A percentile compares a stretch with the other conserved stretches of the same genome.
Evolutionary conservation across 2,329 filamentous ascomycete species (phyloP).

Genomic region (Calonectria pseudoreteaudii): DNA sequence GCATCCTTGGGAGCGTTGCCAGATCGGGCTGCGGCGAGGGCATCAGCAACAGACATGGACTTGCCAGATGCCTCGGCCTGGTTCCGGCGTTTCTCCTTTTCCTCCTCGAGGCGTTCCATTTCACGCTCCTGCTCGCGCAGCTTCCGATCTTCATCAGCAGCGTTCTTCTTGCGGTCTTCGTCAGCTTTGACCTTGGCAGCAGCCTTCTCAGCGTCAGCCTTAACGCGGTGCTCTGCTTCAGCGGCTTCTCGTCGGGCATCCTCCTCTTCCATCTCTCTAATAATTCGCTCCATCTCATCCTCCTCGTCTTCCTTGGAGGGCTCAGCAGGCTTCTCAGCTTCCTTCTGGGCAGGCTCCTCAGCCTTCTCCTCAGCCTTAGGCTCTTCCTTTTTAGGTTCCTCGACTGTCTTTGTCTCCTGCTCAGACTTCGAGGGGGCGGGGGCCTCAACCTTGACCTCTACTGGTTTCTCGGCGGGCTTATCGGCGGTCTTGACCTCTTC

Average conservation of each 20-base stretch:
- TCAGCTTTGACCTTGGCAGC: conserved; percentile 64
- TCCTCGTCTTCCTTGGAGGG: conserved; percentile 54
- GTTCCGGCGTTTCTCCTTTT: conserved; percentile 69
- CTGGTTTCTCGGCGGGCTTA: conserved; percentile 38
- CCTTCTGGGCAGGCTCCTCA: conserved; percentile 38
- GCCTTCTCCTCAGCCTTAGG: conserved; percentile 35
- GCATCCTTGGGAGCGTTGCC: conserved; percentile 53
- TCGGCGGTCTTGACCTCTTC: conserved; percentile 41
- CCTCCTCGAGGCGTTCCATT: conserved; percentile 80
- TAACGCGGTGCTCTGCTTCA: conserved; percentile 60
- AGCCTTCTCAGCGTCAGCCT: conserved; percentile 58
- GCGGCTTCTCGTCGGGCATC: conserved; percentile 63
- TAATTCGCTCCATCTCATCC: conserved; percentile 70
- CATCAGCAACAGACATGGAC: conserved; percentile 63
- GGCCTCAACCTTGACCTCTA: conserved; percentile 52
- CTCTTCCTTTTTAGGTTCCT: conserved; percentile 16
- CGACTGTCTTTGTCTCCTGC: conserved; percentile 18
- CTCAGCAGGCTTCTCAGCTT: conserved; percentile 42
- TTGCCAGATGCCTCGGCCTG: conserved; percentile 63
- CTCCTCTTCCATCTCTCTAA: conserved; percentile 71
- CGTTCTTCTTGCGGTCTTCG: conserved; percentile 55
- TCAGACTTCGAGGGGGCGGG: conserved; percentile 11
- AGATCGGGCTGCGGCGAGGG: conserved; percentile 55
- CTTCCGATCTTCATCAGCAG: conserved; percentile 71
- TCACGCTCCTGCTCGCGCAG: conserved; percentile 79